Conservation (phyloP, 495 filamentous ascomycete genomes). For the Trichoderma parareesei region DNA sequence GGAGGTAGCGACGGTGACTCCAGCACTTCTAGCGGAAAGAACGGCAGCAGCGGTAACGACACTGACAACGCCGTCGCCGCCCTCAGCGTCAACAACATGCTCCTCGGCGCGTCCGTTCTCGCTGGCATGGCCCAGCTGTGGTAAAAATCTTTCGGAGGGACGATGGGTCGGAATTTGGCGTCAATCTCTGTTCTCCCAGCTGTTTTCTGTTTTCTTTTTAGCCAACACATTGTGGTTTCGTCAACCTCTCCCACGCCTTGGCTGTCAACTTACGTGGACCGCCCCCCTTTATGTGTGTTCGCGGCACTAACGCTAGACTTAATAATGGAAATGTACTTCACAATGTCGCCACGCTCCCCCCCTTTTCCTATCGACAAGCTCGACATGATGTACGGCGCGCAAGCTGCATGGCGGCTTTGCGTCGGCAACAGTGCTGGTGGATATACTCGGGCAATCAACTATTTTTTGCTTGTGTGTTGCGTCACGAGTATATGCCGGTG, state of each 20-base stretch:
- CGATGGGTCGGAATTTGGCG: conserved; percentile 11
- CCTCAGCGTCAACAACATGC: conserved; percentile 27
- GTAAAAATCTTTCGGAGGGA: conserved; percentile 7
- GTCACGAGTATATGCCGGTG: neutral
- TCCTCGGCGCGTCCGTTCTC: conserved; percentile 31
- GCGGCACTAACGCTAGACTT: conserved; percentile 12
- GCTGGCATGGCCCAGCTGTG: conserved; percentile 29
- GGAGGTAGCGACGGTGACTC: conserved; percentile 14
- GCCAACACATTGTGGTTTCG: conserved; percentile 9
- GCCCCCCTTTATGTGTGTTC: neutral
- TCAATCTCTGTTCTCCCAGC: conserved; percentile 11
- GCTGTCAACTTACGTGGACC: neutral
- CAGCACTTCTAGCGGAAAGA: conserved; percentile 11
- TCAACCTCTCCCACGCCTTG: conserved; percentile 9
- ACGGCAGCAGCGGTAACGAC: conserved; percentile 15
- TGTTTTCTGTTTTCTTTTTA: conserved; percentile 6
- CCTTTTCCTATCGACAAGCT: neutral
- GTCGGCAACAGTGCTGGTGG: neutral
- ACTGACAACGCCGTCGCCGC: conserved; percentile 26
- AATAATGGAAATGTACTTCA: conserved; percentile 13
- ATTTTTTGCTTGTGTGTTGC: neutral
- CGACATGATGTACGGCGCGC: neutral
- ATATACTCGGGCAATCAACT: neutral
- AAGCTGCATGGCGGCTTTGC: neutral
- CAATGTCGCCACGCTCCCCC: conserved; percentile 1